Percentiles rank a stretch among this genome's conserved stretches.
Conservation (phyloP, 352 stramenopile genomes). For the Pythium periplocum region DNA sequence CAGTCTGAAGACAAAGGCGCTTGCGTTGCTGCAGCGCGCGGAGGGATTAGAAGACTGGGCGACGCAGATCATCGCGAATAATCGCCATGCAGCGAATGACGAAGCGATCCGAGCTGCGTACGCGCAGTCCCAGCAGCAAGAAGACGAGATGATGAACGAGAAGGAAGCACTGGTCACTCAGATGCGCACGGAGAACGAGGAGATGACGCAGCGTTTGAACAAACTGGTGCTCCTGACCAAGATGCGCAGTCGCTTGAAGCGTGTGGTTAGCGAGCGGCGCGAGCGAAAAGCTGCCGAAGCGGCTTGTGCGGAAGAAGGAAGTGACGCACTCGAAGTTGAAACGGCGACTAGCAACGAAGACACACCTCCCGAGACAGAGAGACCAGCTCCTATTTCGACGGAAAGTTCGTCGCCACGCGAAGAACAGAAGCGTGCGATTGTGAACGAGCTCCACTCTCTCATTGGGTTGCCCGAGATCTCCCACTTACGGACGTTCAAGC, state of each 20-base stretch:
- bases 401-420: constrained; percentile 33
- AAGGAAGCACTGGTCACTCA: constrained; percentile 56
- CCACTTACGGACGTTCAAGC: constrained; percentile 64
- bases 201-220: constrained; percentile 57
- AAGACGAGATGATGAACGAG: constrained; percentile 35
- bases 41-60: constrained; percentile 68
- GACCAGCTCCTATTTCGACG: constrained; percentile 9
- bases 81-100: constrained; percentile 14
- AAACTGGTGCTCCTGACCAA: constrained; percentile 57
- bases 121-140: constrained; percentile 35
- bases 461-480: constrained; percentile 69
- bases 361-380: constrained; percentile 6
- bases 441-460: constrained; percentile 69
- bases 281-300: constrained; percentile 37
- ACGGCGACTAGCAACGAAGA: constrained; percentile 1
- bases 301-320: no score
- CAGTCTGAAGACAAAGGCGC: constrained; percentile 71
- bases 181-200: constrained; percentile 54
- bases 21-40: constrained; percentile 65
- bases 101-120: constrained; percentile 37
- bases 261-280: constrained; percentile 39
- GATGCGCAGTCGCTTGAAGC: constrained; percentile 41
- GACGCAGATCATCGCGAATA: constrained; percentile 27
- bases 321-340: not conserved
- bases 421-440: constrained; percentile 54